A percentile compares a stretch with the other conserved stretches of the same genome.
Evolutionary conservation across 805 yeast species (phyloP).

Genomic region (Blastobotrys peoriensis): DNA sequence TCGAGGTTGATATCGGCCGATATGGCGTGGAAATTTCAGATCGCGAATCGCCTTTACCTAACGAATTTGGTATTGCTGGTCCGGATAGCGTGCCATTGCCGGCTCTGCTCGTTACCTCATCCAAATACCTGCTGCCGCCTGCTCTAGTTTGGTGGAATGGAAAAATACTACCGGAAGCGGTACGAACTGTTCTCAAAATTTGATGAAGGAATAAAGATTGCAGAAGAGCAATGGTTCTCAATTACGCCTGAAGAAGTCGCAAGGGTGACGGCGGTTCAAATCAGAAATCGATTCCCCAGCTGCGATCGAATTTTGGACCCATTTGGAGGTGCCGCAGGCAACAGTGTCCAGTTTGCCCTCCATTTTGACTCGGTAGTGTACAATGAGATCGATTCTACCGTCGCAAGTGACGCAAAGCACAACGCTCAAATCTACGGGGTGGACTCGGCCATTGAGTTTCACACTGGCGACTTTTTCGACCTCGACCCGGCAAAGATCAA

Average conservation of each 20-base stretch:
- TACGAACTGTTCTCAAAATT: constrained; percentile 52
- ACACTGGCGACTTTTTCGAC: constrained; percentile 45
- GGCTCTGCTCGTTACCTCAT: no score
- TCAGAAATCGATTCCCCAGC: constrained; percentile 16
- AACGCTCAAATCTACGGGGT: constrained; percentile 64
- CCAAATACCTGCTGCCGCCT: no score
- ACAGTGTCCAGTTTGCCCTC: constrained; percentile 63
- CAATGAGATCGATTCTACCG: constrained; percentile 24
- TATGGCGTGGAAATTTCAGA: no score
- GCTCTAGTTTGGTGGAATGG: no score
- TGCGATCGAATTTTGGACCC: constrained; percentile 46
- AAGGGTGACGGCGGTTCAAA: constrained; percentile 31
- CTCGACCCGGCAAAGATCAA: constrained; percentile 23
- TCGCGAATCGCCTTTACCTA: no score
- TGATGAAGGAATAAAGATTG: constrained; percentile 64
- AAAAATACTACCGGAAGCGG: constrained; percentile 35
- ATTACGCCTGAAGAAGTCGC: constrained; percentile 83
- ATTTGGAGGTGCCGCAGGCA: constrained; percentile 88
- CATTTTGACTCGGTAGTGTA: constrained; percentile 29
- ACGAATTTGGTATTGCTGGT: no score
- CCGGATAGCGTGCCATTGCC: no score
- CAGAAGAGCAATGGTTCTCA: constrained; percentile 74
- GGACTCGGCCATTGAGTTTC: constrained; percentile 41
- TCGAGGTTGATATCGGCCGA: no score
- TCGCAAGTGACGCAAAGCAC: constrained; percentile 31